Evolutionary conservation across 2,329 filamentous ascomycete genomes (phyloP).

Genomic region (Orbilia oligospora): DNA sequence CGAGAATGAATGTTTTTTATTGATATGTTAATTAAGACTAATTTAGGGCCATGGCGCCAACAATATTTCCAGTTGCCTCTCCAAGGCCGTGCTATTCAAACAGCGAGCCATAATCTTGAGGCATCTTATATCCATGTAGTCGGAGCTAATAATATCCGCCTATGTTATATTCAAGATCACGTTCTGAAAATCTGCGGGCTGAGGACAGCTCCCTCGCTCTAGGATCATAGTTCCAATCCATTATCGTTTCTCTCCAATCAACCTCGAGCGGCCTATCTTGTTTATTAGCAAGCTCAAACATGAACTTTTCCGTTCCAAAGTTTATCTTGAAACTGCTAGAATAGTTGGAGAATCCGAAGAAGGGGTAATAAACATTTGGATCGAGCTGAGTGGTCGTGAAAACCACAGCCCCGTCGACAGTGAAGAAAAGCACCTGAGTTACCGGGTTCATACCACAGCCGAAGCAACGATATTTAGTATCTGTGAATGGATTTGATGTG

Average conservation of each 20-base stretch:
- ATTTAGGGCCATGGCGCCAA: too few species aligned
- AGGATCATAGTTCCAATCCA: too few species aligned
- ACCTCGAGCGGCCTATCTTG: background rate
- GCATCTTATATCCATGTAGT: too few species aligned
- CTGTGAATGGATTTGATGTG: background rate
- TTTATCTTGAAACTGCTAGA: conserved; percentile 8
- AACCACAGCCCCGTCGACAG: conserved; percentile 3
- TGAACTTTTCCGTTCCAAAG: conserved; percentile 35
- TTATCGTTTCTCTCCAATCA: too few species aligned
- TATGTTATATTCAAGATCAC: background rate
- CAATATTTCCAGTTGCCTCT: too few species aligned
- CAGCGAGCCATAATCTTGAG: too few species aligned
- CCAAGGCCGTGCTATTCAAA: too few species aligned
- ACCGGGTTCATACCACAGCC: conserved; percentile 25
- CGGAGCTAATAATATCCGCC: background rate
- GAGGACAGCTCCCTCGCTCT: too few species aligned
- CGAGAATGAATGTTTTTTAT: too few species aligned
- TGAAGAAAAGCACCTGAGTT: conserved; percentile 3
- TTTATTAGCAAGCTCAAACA: conserved; percentile 31
- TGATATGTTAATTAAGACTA: too few species aligned
- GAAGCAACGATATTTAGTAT: background rate
- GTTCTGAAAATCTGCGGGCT: background rate
- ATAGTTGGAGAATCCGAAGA: background rate
- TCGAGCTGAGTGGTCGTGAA: background rate
- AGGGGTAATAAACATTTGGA: background rate